Percentiles rank a stretch among this genome's conserved stretches.
Evolutionary conservation across 2,329 filamentous ascomycete genomes (phyloP).

Genomic region (Aspergillus phoenicis): DNA sequence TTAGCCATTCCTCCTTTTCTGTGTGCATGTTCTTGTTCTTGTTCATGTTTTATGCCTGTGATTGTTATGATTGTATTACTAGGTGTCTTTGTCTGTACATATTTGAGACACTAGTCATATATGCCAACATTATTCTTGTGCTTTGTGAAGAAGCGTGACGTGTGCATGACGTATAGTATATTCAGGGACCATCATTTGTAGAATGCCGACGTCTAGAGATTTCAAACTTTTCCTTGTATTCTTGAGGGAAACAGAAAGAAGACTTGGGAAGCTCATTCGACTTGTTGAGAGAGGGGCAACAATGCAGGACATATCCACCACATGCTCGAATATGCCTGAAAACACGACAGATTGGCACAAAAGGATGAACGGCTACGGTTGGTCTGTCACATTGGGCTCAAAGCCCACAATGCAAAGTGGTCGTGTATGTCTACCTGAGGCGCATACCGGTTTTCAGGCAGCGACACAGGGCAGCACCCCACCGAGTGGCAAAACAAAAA

Average conservation of each 20-base stretch:
- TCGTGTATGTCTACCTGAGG: background rate
- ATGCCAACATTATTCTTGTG: too few relatives aligned
- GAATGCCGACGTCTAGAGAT: too few relatives aligned
- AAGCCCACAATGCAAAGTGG: background rate
- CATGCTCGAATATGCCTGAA: too few relatives aligned
- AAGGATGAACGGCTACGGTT: background rate
- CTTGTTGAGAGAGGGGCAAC: too few relatives aligned
- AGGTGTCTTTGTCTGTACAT: background rate
- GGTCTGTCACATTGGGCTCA: background rate
- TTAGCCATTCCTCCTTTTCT: background rate
- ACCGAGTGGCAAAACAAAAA: background rate
- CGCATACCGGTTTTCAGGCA: background rate
- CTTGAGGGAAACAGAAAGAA: too few relatives aligned
- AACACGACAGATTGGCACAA: background rate
- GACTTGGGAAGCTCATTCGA: too few relatives aligned
- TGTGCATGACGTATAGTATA: too few relatives aligned
- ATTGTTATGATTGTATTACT: background rate
- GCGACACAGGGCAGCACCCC: slow-evolving; percentile 1
- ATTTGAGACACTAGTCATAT: background rate
- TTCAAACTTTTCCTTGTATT: too few relatives aligned
- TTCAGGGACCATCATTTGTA: too few relatives aligned
- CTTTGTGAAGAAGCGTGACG: too few relatives aligned
- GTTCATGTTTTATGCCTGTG: background rate
- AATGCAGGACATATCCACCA: too few relatives aligned
- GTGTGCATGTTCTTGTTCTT: background rate